These are phyloP conservation scores for Spathaspora sp. DNA, from an alignment of 1,139 yeast species.

Conservation along the genomic window DNA sequence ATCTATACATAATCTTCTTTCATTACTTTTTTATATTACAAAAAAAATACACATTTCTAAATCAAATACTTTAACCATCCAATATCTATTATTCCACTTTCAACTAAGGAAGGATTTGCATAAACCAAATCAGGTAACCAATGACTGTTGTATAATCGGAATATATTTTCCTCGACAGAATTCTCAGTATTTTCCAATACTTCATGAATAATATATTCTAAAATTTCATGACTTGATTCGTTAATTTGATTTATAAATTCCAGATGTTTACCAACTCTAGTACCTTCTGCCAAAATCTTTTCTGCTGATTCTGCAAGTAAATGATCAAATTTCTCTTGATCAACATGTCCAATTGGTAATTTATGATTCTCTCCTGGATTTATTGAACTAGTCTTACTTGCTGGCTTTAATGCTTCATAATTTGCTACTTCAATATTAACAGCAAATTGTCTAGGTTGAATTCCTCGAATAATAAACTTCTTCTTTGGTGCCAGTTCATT, in stretches of 20 bases:
- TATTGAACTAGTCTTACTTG: slow-evolving; percentile 13
- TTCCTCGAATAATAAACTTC: slow-evolving; percentile 89
- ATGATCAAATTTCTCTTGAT: slow-evolving; percentile 32
- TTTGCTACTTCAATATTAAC: slow-evolving; percentile 46
- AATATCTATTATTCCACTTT: slow-evolving; percentile 32
- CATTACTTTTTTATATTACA: not conserved
- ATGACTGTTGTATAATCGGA: slow-evolving; percentile 37
- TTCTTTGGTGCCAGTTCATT: slow-evolving; percentile 48
- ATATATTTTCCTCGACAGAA: slow-evolving; percentile 27
- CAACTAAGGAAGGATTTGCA: slow-evolving; percentile 43
- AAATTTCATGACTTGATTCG: slow-evolving; percentile 28
- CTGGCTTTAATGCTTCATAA: slow-evolving; percentile 42
- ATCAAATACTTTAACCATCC: slow-evolving; percentile 44
- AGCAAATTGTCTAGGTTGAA: slow-evolving; percentile 50
- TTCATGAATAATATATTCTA: slow-evolving; percentile 32
- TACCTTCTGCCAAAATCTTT: slow-evolving; percentile 23
- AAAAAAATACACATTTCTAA: slow-evolving; percentile 13
- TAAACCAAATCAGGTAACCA: slow-evolving; percentile 46
- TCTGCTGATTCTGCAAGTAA: slow-evolving; percentile 26
- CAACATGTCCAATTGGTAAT: slow-evolving; percentile 40
- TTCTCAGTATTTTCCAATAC: slow-evolving; percentile 27
- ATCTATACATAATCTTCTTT: too few species aligned
- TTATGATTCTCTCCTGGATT: slow-evolving; percentile 17
- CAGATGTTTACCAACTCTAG: slow-evolving; percentile 19
- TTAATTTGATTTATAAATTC: slow-evolving; percentile 26